A percentile compares a stretch with the other conserved stretches of the same genome.
phyloP scores from a whole-genome alignment of 2,329 filamentous ascomycete genomes.

The Aspergillus transmontanensis region DNA sequence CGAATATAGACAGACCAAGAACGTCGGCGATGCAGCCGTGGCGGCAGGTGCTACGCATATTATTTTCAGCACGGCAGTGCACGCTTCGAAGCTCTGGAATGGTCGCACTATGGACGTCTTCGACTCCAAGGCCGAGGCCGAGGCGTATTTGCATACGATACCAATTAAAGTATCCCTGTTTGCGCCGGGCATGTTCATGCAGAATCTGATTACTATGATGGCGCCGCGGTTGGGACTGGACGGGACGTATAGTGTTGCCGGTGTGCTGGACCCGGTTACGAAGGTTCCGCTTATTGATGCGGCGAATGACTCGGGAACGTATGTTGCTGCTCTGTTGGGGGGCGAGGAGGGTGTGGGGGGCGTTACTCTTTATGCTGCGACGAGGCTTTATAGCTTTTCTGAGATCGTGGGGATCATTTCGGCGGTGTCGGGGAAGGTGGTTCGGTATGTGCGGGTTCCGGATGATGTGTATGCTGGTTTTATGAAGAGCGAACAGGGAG shows the following conservation, averaged over 20 bases:
- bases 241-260: slow-evolving; percentile 30
- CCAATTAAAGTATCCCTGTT: slow-evolving; percentile 57
- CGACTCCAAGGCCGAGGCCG: slow-evolving; percentile 60
- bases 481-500: slow-evolving; percentile 15
- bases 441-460: slow-evolving; percentile 33
- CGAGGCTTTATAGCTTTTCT: slow-evolving; percentile 31
- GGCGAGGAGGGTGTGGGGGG: slow-evolving; percentile 40
- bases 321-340: slow-evolving; percentile 40
- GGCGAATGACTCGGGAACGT: slow-evolving; percentile 40
- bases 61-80: slow-evolving; percentile 32
- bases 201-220: slow-evolving; percentile 44
- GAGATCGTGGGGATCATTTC: slow-evolving; percentile 37
- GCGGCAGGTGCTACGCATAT: slow-evolving; percentile 29
- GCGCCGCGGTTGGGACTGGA: slow-evolving; percentile 25
- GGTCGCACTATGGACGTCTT: slow-evolving; percentile 48
- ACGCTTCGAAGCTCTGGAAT: slow-evolving; percentile 28
- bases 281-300: slow-evolving; percentile 38
- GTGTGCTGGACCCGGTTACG: slow-evolving; percentile 20
- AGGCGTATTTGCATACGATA: slow-evolving; percentile 55
- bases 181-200: slow-evolving; percentile 58
- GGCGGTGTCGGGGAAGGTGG: slow-evolving; percentile 40
- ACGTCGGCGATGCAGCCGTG: slow-evolving; percentile 33
- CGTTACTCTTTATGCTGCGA: slow-evolving; percentile 38
- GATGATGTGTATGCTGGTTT: slow-evolving; percentile 27
- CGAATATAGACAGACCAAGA: slow-evolving; percentile 28